Evolutionary conservation across 208 protist genomes (phyloP).

Genomic region (Porcisia deanei): DNA sequence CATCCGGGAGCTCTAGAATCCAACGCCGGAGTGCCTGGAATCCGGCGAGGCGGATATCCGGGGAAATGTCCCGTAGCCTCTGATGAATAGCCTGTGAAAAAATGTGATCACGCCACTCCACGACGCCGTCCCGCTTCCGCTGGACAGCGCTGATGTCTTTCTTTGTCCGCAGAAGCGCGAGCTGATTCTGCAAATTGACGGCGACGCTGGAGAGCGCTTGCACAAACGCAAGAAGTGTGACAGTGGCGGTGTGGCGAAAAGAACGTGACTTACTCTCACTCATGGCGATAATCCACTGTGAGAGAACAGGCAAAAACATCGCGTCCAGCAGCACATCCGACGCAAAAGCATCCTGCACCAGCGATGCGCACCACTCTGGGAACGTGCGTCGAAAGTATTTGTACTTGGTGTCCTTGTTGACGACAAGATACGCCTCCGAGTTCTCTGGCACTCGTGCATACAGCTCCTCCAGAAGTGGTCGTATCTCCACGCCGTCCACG

Average conservation of each 20-base stretch:
- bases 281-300: conserved; percentile 88
- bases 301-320: conserved; percentile 52
- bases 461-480: conserved; percentile 79
- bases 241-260: conserved; percentile 87
- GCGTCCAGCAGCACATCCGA: conserved; percentile 60
- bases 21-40: conserved; percentile 77
- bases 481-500: conserved; percentile 62
- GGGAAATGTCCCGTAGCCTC: conserved; percentile 82
- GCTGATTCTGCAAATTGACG: conserved; percentile 42
- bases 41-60: conserved; percentile 75
- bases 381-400: conserved; percentile 58
- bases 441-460: conserved; percentile 76
- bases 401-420: conserved; percentile 80
- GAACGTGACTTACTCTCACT: conserved; percentile 86
- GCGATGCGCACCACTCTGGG: conserved; percentile 57
- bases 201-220: conserved; percentile 73
- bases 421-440: conserved; percentile 72
- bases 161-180: conserved; percentile 45
- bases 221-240: conserved; percentile 67
- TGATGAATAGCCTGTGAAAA: conserved; percentile 85
- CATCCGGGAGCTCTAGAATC: conserved; percentile 74
- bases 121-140: conserved; percentile 41
- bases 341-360: conserved; percentile 63
- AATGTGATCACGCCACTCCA: conserved; percentile 70
- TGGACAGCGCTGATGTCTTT: conserved; percentile 55